phyloP scores from a whole-genome alignment of 2,329 filamentous ascomycete genomes.

The Fusarium verticillioides region DNA sequence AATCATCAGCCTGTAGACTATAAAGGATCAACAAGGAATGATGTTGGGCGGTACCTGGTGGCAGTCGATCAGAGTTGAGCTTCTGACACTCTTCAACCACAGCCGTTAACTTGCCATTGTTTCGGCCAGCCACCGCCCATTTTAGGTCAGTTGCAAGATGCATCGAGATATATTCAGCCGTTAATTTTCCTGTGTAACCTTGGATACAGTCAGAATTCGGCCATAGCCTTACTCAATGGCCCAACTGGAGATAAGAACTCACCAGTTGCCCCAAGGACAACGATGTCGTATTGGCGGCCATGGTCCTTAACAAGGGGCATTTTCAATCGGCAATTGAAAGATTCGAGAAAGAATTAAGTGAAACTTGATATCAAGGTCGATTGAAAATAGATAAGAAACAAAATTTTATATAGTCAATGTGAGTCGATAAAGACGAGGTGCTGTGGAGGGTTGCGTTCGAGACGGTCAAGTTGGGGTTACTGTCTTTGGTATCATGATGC shows the following conservation, averaged over 20 bases:
- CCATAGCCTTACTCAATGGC: background rate
- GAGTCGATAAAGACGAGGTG: background rate
- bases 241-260: constrained; percentile 28
- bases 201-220: constrained; percentile 18
- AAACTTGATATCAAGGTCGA: background rate
- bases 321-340: constrained; percentile 1
- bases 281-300: constrained; percentile 65
- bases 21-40: background rate
- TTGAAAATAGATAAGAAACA: background rate
- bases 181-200: constrained; percentile 85
- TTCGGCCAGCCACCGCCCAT: constrained; percentile 90
- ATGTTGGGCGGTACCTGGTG: constrained; percentile 67
- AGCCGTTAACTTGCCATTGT: constrained; percentile 76
- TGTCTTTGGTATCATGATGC: constrained; percentile 28
- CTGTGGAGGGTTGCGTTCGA: constrained; percentile 1
- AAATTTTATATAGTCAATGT: background rate
- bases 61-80: constrained; percentile 74
- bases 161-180: constrained; percentile 78
- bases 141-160: constrained; percentile 79
- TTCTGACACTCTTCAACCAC: constrained; percentile 74
- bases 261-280: constrained; percentile 69
- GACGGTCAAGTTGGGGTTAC: constrained; percentile 5
- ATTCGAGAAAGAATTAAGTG: background rate
- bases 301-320: constrained; percentile 62
- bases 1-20: background rate